phyloP scores from a whole-genome alignment of 177 flowering plant species.

The Telopea speciosissima region DNA sequence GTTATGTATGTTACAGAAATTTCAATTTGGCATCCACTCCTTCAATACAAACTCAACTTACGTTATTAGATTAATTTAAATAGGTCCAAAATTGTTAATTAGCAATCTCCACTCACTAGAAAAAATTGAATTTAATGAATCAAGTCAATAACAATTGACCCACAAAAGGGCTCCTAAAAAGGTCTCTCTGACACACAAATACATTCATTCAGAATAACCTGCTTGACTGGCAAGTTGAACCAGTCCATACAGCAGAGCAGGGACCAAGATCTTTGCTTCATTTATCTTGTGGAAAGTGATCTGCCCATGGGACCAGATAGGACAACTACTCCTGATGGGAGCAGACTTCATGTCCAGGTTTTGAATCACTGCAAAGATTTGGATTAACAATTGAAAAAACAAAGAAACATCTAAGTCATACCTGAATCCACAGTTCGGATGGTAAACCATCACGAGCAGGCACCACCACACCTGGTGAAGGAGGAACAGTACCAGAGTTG shows the following conservation, averaged over 20 bases:
- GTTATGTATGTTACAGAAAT: background rate
- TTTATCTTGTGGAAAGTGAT: background rate
- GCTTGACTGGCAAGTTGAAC: background rate
- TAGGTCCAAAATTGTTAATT: too few relatives aligned
- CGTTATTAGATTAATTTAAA: background rate
- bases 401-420: constrained; percentile 12
- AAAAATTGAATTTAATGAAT: too few relatives aligned
- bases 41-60: background rate
- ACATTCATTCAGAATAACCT: background rate
- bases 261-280: background rate
- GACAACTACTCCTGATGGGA: background rate
- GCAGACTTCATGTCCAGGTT: background rate
- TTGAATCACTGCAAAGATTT: background rate
- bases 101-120: too few relatives aligned
- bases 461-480: constrained; percentile 25
- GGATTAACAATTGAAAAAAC: background rate
- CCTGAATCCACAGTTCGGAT: constrained; percentile 66
- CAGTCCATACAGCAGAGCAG: background rate
- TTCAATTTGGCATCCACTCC: background rate
- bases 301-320: background rate
- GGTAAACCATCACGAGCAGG: constrained; percentile 29
- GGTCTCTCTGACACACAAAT: background rate
- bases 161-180: background rate
- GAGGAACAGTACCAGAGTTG: constrained; percentile 25
- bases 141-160: background rate